phyloP scores from a whole-genome alignment of 306 rosid species.

The Spatholobus suberectus region DNA sequence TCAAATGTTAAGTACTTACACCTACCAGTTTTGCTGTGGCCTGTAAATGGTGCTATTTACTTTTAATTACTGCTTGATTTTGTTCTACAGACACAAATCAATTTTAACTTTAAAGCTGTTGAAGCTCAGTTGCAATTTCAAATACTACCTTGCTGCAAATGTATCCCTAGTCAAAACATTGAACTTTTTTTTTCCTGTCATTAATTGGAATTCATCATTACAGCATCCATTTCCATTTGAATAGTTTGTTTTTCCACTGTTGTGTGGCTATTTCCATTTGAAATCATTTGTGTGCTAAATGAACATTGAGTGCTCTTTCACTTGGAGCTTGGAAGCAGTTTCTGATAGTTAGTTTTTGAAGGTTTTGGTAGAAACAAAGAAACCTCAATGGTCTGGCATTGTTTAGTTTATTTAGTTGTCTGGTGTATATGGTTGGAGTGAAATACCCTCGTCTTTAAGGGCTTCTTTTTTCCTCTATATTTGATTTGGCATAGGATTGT shows the following conservation, averaged over 20 bases:
- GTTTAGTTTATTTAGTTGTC: constrained; percentile 9
- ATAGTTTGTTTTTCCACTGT: not conserved
- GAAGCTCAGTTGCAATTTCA: constrained; percentile 22
- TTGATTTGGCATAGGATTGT: constrained; percentile 22
- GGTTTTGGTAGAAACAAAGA: constrained; percentile 40
- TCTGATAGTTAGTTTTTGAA: constrained; percentile 17
- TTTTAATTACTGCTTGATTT: constrained; percentile 27
- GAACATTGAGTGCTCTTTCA: not conserved
- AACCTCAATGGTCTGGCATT: constrained; percentile 7
- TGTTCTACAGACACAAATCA: not conserved
- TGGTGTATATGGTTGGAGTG: constrained; percentile 11
- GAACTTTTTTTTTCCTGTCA: not conserved
- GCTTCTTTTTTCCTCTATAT: not conserved
- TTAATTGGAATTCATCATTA: not conserved
- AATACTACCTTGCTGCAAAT: constrained; percentile 22
- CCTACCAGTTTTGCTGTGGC: constrained; percentile 28
- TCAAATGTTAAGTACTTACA: not conserved
- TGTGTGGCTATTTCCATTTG: not conserved
- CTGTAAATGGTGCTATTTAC: constrained; percentile 31
- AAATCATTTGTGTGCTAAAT: not conserved
- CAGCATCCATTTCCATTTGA: constrained; percentile 7
- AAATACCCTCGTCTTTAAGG: constrained; percentile 16
- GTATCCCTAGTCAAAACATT: constrained; percentile 12
- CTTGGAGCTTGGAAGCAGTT: constrained; percentile 1
- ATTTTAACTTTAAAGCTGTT: constrained; percentile 19